Evolutionary conservation across 352 stramenopile genomes (phyloP).

Genomic region (Phytophthora fragariaefolia): DNA sequence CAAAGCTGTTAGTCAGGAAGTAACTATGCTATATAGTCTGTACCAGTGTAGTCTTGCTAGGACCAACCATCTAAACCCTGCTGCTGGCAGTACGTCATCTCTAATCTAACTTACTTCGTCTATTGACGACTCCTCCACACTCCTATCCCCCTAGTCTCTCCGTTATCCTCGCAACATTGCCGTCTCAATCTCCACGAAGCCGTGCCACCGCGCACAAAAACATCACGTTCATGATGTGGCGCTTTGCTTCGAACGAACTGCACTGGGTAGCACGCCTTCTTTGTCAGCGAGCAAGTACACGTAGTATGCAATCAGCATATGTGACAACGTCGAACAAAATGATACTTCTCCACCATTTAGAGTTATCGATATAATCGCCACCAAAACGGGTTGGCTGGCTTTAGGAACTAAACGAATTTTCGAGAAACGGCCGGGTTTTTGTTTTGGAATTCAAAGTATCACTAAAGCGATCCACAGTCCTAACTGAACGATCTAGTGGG

Average conservation of each 20-base stretch:
- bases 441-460: neutral
- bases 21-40: neutral
- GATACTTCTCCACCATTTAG: neutral
- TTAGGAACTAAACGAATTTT: neutral
- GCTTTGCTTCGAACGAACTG: no score
- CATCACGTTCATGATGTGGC: no score
- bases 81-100: neutral
- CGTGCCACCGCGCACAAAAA: no score
- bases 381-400: neutral
- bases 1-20: neutral
- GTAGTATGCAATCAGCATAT: no score
- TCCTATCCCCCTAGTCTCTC: neutral
- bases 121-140: neutral
- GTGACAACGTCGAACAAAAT: neutral
- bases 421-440: neutral
- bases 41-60: neutral
- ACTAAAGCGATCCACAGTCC: neutral
- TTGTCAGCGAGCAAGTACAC: no score
- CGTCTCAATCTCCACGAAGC: no score
- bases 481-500: neutral
- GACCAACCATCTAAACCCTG: neutral
- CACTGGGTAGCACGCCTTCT: no score
- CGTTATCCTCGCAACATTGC: slow-evolving; percentile 1
- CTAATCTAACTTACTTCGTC: neutral
- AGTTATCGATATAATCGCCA: neutral